Evolutionary conservation across 164 flowering plant species (phyloP).

Genomic region (Warburgia ugandensis): DNA sequence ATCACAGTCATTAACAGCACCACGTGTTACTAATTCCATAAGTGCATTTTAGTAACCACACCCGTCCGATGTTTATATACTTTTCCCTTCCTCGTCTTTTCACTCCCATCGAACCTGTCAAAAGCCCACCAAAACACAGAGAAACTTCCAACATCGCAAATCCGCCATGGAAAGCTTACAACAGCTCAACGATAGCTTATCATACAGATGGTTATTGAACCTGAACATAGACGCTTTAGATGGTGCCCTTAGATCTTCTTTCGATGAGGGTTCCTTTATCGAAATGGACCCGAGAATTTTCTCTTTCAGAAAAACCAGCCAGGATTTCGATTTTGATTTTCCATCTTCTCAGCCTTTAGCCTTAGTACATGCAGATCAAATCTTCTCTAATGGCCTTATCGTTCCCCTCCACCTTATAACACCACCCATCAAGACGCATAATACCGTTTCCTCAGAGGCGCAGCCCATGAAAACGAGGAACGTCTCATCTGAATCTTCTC

Average conservation of each 20-base stretch:
- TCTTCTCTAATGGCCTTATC: slow-evolving; percentile 42
- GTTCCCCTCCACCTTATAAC: slow-evolving; percentile 17
- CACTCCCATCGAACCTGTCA: no score
- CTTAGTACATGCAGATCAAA: slow-evolving; percentile 44
- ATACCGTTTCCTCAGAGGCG: neutral
- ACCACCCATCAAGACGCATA: neutral
- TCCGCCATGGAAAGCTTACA: slow-evolving; percentile 43
- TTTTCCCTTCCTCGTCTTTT: no score
- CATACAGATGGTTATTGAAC: slow-evolving; percentile 77
- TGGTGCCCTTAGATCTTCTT: slow-evolving; percentile 26
- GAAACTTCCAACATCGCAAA: no score
- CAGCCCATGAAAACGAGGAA: no score
- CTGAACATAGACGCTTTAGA: slow-evolving; percentile 35
- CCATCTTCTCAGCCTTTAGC: slow-evolving; percentile 14
- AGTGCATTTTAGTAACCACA: no score
- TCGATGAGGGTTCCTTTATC: slow-evolving; percentile 35
- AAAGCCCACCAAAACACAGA: no score
- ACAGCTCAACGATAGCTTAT: slow-evolving; percentile 68
- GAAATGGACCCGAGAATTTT: slow-evolving; percentile 78
- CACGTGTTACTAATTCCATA: no score
- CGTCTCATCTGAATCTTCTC: no score
- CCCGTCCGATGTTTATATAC: no score
- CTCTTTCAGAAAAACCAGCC: no score
- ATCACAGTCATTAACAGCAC: no score
- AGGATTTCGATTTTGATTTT: slow-evolving; percentile 23